Percentiles rank a stretch among this genome's conserved stretches.
These are phyloP conservation scores for Calonectria multiphialidica DNA, from an alignment of 2,329 filamentous ascomycete species.

Conservation along the genomic window DNA sequence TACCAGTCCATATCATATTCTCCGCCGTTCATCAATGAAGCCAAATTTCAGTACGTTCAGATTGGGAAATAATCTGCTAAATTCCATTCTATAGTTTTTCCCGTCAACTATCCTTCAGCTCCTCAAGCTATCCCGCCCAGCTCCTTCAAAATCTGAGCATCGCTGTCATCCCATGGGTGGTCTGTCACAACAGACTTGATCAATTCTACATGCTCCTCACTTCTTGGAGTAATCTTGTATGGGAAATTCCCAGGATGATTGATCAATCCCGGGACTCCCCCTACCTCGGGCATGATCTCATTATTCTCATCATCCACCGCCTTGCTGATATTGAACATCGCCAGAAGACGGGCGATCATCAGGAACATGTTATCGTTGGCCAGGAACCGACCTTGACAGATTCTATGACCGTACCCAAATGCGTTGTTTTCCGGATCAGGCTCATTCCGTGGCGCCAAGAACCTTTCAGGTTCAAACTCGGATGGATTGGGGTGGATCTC, in stretches of 20 bases:
- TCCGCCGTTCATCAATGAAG: too few species aligned
- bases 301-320: constrained; percentile 28
- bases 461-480: constrained; percentile 49
- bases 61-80: too few species aligned
- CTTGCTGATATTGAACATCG: constrained; percentile 57
- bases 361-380: constrained; percentile 49
- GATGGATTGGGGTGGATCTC: constrained; percentile 67
- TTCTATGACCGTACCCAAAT: constrained; percentile 52
- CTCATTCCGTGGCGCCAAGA: constrained; percentile 44
- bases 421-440: constrained; percentile 45
- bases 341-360: constrained; percentile 54
- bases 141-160: not conserved
- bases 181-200: not conserved
- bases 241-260: not conserved
- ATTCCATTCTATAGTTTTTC: too few species aligned
- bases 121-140: not conserved
- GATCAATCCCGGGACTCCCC: not conserved
- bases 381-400: constrained; percentile 50
- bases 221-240: not conserved
- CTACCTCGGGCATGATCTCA: not conserved
- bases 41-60: too few species aligned
- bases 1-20: too few species aligned
- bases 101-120: too few species aligned
- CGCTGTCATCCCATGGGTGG: not conserved
- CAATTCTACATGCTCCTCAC: not conserved